A percentile compares a stretch with the other conserved stretches of the same genome.
These are phyloP conservation scores for Phytophthora quininea DNA, from an alignment of 352 stramenopile genomes.

Conservation along the genomic window DNA sequence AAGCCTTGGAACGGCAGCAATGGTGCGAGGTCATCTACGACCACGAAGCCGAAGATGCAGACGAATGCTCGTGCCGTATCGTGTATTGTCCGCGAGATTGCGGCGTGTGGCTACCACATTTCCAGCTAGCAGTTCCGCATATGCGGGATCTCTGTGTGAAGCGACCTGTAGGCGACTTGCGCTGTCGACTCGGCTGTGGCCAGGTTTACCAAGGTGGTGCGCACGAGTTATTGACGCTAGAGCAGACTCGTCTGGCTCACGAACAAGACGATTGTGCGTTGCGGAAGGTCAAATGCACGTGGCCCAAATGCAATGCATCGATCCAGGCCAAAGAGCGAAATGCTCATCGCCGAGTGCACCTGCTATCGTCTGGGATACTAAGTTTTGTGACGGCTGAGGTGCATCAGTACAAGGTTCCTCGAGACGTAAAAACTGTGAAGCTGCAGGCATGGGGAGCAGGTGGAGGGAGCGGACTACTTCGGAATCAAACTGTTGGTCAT, in stretches of 20 bases:
- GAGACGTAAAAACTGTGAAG: slow-evolving; percentile 67
- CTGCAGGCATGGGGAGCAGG: slow-evolving; percentile 76
- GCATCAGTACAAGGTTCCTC: slow-evolving; percentile 72
- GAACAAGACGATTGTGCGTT: slow-evolving; percentile 73
- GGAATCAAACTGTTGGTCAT: slow-evolving; percentile 50
- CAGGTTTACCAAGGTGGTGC: slow-evolving; percentile 57
- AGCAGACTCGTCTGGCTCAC: slow-evolving; percentile 69
- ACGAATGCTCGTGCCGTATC: slow-evolving; percentile 58
- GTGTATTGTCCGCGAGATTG: slow-evolving; percentile 68
- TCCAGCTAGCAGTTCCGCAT: slow-evolving; percentile 48
- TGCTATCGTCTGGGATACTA: slow-evolving; percentile 63
- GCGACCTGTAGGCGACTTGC: slow-evolving; percentile 62
- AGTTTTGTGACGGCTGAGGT: slow-evolving; percentile 67
- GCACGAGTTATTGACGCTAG: slow-evolving; percentile 64
- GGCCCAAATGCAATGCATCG: slow-evolving; percentile 60
- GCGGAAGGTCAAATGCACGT: slow-evolving; percentile 76
- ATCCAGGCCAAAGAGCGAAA: slow-evolving; percentile 70
- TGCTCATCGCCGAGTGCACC: slow-evolving; percentile 57
- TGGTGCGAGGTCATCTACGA: slow-evolving; percentile 60
- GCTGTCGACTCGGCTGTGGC: slow-evolving; percentile 66
- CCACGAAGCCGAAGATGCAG: slow-evolving; percentile 53
- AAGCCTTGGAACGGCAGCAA: slow-evolving; percentile 47
- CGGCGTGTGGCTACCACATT: slow-evolving; percentile 64
- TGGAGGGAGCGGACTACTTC: slow-evolving; percentile 67
- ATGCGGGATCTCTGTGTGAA: slow-evolving; percentile 65